Evolutionary conservation across 2,329 filamentous ascomycete species (phyloP).

Genomic region (Dichotomopilus funicola): DNA sequence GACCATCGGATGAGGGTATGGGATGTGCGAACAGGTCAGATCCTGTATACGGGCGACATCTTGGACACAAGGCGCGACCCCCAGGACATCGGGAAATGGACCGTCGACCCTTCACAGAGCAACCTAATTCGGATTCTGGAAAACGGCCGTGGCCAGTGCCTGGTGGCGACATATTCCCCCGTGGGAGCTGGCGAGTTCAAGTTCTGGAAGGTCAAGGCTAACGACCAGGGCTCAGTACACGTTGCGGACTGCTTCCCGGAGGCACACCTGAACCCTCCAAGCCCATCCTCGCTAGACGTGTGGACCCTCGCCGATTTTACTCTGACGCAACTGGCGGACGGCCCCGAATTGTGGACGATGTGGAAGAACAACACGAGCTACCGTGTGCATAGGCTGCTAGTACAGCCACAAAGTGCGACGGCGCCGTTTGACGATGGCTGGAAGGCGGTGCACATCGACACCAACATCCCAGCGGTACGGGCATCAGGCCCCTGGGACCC

Average conservation of each 20-base stretch:
- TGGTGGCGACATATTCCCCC: slow-evolving; percentile 79
- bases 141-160: slow-evolving; percentile 43
- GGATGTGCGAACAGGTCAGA: slow-evolving; percentile 76
- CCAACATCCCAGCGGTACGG: slow-evolving; percentile 46
- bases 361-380: slow-evolving; percentile 83
- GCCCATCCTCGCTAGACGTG: slow-evolving; percentile 63
- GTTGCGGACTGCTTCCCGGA: slow-evolving; percentile 67
- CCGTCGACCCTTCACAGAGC: slow-evolving; percentile 70
- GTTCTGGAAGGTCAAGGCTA: slow-evolving; percentile 72
- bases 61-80: slow-evolving; percentile 60
- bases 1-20: slow-evolving; percentile 86
- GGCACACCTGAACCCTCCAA: slow-evolving; percentile 57
- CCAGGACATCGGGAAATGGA: slow-evolving; percentile 65
- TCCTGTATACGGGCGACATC: slow-evolving; percentile 71
- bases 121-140: slow-evolving; percentile 70
- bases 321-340: slow-evolving; percentile 45
- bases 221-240: slow-evolving; percentile 55
- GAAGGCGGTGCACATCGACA: slow-evolving; percentile 61
- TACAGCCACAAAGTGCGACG: slow-evolving; percentile 59
- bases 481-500: slow-evolving; percentile 57
- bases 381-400: slow-evolving; percentile 65
- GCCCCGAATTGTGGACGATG: slow-evolving; percentile 63
- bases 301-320: slow-evolving; percentile 77
- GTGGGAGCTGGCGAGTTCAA: slow-evolving; percentile 87
- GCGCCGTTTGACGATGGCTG: slow-evolving; percentile 62